Percentiles rank a stretch among this genome's conserved stretches.
phyloP scores from a whole-genome alignment of 2,329 filamentous ascomycete species.

The Alternaria arborescens region DNA sequence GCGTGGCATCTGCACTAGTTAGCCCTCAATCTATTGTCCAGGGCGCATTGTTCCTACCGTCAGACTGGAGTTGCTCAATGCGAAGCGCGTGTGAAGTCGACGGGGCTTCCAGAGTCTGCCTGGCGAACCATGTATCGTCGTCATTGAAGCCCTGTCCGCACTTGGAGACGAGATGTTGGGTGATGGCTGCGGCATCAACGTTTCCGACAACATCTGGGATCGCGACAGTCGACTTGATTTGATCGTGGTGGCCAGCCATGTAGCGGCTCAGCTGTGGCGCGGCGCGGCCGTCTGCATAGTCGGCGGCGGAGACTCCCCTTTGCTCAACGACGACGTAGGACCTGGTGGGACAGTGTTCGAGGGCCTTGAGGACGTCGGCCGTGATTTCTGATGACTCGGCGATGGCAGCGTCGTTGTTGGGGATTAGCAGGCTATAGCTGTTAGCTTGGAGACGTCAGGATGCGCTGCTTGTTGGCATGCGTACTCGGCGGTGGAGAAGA shows the following conservation, averaged over 20 bases:
- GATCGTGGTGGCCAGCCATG: slow-evolving; percentile 59
- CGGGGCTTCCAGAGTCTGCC: slow-evolving; percentile 22
- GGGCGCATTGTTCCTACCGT: slow-evolving; percentile 25
- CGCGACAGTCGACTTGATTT: slow-evolving; percentile 61
- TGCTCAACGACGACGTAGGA: slow-evolving; percentile 82
- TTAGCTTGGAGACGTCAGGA: slow-evolving; percentile 33
- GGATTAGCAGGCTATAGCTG: slow-evolving; percentile 40
- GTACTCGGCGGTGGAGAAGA: slow-evolving; percentile 86
- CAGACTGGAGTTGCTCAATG: slow-evolving; percentile 23
- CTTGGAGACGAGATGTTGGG: slow-evolving; percentile 54
- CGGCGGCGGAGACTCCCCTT: slow-evolving; percentile 73
- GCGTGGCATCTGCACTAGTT: slow-evolving; percentile 29
- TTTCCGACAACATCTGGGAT: slow-evolving; percentile 63
- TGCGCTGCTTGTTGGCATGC: slow-evolving; percentile 41
- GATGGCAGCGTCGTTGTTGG: slow-evolving; percentile 43
- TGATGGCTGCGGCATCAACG: slow-evolving; percentile 56
- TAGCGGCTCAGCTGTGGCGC: slow-evolving; percentile 64
- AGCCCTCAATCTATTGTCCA: neutral
- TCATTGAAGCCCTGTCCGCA: slow-evolving; percentile 56
- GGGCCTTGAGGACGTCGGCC: slow-evolving; percentile 54
- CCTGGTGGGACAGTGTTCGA: slow-evolving; percentile 74
- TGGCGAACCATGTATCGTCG: slow-evolving; percentile 15
- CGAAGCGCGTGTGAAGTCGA: slow-evolving; percentile 26
- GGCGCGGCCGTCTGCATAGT: slow-evolving; percentile 66
- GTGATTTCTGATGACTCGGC: slow-evolving; percentile 56